Conservation (phyloP, 208 protist species). For the Trypanosoma lewisi region DNA sequence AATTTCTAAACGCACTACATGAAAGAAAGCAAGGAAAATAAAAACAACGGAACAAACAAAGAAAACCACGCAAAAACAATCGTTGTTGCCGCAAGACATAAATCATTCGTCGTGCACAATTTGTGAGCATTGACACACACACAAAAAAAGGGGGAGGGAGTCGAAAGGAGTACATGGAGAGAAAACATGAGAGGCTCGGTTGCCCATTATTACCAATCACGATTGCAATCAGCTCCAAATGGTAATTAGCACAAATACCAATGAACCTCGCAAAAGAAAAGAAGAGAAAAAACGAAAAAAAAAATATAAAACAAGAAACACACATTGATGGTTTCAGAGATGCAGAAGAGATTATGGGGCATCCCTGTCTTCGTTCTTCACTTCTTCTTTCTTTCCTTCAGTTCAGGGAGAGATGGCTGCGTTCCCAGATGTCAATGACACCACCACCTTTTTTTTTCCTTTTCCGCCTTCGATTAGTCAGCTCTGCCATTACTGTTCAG, state of each 20-base stretch:
- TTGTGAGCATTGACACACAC: background rate
- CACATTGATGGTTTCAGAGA: no score
- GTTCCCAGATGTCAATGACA: no score
- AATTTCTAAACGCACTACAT: no score
- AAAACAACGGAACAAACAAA: background rate
- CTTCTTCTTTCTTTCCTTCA: no score
- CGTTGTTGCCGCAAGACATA: background rate
- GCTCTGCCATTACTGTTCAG: no score
- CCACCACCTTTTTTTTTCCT: no score
- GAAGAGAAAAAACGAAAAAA: background rate
- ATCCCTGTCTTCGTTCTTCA: no score
- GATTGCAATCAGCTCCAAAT: no score
- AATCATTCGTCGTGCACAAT: background rate
- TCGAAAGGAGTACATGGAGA: background rate
- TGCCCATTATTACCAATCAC: background rate
- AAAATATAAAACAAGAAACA: background rate
- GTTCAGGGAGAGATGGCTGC: no score
- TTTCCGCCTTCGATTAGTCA: no score
- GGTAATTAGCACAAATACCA: background rate
- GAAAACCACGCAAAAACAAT: background rate
- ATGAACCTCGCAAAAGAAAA: no score
- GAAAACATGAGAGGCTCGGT: background rate
- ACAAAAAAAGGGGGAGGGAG: background rate
- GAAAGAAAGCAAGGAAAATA: background rate
- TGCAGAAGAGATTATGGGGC: no score